Evolutionary conservation across 176 grass and related monocot species (phyloP).

Genomic region (Carex pumila): DNA sequence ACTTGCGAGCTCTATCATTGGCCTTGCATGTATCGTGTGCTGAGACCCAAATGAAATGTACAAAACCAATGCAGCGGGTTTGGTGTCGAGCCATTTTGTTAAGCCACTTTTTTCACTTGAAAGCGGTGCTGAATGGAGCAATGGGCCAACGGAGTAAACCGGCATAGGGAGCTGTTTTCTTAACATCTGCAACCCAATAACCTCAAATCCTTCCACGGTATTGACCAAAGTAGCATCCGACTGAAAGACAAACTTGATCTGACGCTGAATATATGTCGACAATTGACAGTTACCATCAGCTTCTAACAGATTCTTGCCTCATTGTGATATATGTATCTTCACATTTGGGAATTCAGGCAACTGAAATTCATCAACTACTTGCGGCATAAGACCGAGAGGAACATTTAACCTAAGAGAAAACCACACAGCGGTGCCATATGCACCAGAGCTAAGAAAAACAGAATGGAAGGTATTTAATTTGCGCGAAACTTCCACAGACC

Average conservation of each 20-base stretch:
- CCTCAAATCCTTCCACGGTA: conserved; percentile 24
- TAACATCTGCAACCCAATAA: conserved; percentile 18
- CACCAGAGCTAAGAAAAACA: conserved; percentile 8
- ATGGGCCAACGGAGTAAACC: conserved; percentile 21
- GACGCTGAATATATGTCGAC: conserved; percentile 3
- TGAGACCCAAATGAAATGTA: conserved; percentile 34
- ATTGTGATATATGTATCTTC: conserved; percentile 24
- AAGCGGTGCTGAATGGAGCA: not conserved
- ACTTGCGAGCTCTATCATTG: conserved; percentile 29
- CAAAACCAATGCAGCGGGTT: conserved; percentile 17
- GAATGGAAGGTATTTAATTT: conserved; percentile 16
- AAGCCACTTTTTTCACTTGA: not conserved
- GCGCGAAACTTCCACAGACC: conserved; percentile 14
- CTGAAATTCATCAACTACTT: not conserved
- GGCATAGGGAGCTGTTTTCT: not conserved
- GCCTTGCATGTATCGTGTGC: conserved; percentile 2
- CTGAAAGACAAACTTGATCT: not conserved
- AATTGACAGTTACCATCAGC: conserved; percentile 5
- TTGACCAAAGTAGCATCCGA: conserved; percentile 14
- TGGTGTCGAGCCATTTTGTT: conserved; percentile 16
- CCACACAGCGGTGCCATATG: conserved; percentile 3
- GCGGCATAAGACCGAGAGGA: not conserved
- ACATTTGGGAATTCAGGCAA: conserved; percentile 16
- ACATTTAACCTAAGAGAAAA: conserved; percentile 10
- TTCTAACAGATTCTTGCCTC: not conserved